Evolutionary conservation across 257 asterid genomes (phyloP).

Genomic region (Penstemon newberryi): DNA sequence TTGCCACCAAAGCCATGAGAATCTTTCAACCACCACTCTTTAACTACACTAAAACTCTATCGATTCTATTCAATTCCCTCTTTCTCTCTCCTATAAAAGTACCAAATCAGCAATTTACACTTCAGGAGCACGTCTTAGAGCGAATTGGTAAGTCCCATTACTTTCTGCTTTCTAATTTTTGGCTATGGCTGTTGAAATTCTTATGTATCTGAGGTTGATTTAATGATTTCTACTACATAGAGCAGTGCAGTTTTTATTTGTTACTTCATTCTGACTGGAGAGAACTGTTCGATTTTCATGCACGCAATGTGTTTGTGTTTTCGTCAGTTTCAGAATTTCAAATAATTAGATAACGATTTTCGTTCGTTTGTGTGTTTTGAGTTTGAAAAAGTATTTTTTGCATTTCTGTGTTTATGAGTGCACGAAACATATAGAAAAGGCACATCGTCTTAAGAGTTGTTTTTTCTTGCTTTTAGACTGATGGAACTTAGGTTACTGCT

Average conservation of each 20-base stretch:
- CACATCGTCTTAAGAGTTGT: not conserved
- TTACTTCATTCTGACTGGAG: no score
- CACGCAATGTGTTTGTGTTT: constrained; percentile 48
- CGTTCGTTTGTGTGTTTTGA: no score
- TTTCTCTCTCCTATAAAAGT: constrained; percentile 12
- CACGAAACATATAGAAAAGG: no score
- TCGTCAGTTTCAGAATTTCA: not conserved
- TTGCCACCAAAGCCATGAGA: constrained; percentile 41
- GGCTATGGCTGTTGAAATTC: no score
- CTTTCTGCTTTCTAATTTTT: not conserved
- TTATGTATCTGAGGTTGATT: constrained; percentile 9
- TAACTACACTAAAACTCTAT: not conserved
- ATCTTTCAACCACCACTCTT: constrained; percentile 35
- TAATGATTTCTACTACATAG: not conserved
- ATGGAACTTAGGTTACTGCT: constrained; percentile 23
- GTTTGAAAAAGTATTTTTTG: no score
- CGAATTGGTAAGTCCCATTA: constrained; percentile 16
- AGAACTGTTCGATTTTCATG: constrained; percentile 23
- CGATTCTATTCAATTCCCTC: not conserved
- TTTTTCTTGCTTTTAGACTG: constrained; percentile 21
- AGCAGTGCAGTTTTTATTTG: not conserved
- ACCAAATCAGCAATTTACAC: not conserved
- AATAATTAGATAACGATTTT: no score
- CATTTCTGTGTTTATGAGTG: no score
- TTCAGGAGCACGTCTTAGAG: constrained; percentile 14